Evolutionary conservation across 2,329 filamentous ascomycete species (phyloP), one percentile per base, ranked within the genome.

Genomic region (Ascochyta fabae): DNA sequence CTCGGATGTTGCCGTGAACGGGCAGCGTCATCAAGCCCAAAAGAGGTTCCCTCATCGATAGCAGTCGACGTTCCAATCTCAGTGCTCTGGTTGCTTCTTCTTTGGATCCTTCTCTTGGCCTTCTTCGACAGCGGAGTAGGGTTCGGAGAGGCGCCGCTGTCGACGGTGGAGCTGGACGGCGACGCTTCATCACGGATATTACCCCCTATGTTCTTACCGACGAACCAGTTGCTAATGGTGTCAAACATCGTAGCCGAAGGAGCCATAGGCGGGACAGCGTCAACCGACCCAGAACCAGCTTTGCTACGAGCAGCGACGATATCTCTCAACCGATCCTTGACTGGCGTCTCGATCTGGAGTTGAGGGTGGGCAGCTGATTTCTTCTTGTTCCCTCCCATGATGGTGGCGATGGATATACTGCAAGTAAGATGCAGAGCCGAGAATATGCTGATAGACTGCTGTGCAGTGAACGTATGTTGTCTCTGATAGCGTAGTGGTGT

Each of bases 401-500:
- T 57, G 41, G 40, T 47, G 27, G 40, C 41, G 40, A 44, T 57
- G 60, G 60, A 61, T 43, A 64, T 69, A 55, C 57, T 60, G 38
- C 39, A 52, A 40, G 24, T 69, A 69, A 52, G 45, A 69, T 73
- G 60, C 46, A 52, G 51, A 46, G 40, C 39, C 65, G 59, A 70
- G 60, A 54, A 71, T 68, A 52, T 55, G 58, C 24, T 53, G 39
- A 42, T 62, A 66, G 50, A 57, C 49, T 70, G 60, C 60, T 67
- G 53, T 57, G 54, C 66, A 66, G 54, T 48, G 38, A 50, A 44
- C 39, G 53, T 47, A 51, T 51, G 33, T 19, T 47, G 47, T 36
- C 40, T 34, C 44, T 27, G 40, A 45, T 54, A 31, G 8, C 12
- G 42, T 33, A 7, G 42, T 46, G 36, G 42, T 46, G 36, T 23